Evolutionary conservation across 1,284 basidiomycete genomes (phyloP).

Genomic region (Microbotryomycetes sp.): DNA sequence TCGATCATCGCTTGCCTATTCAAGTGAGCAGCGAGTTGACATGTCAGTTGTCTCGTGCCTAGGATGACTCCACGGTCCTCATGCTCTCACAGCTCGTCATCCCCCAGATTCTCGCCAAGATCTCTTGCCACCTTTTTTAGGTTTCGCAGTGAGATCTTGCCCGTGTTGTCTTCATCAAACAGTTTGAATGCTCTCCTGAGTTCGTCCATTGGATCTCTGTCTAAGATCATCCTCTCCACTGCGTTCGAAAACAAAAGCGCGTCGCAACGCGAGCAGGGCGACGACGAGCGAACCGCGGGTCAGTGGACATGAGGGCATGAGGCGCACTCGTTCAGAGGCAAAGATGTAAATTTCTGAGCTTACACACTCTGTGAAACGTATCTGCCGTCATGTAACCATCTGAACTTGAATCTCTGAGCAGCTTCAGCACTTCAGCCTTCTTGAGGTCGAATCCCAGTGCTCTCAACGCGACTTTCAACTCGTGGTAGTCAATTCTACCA

Average conservation of each 20-base stretch:
- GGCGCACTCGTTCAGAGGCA: background rate
- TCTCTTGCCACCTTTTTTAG: slow-evolving; percentile 92
- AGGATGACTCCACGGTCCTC: background rate
- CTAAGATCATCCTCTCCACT: slow-evolving; percentile 93
- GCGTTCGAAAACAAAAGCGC: slow-evolving; percentile 5
- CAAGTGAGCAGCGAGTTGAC: background rate
- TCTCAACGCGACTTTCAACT: slow-evolving; percentile 97
- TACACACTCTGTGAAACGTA: slow-evolving; percentile 92
- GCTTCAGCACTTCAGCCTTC: slow-evolving; percentile 94
- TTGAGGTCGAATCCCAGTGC: slow-evolving; percentile 96
- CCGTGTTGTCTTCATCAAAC: slow-evolving; percentile 93
- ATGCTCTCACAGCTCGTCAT: slow-evolving; percentile 83
- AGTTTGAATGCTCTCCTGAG: slow-evolving; percentile 90
- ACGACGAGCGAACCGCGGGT: background rate
- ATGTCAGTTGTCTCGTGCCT: background rate
- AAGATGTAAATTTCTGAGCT: slow-evolving; percentile 47
- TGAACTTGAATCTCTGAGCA: slow-evolving; percentile 60
- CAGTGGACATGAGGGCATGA: slow-evolving; percentile 1
- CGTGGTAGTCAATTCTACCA: slow-evolving; percentile 79
- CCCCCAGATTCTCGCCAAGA: slow-evolving; percentile 89
- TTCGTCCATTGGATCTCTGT: slow-evolving; percentile 93
- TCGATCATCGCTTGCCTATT: slow-evolving; percentile 98
- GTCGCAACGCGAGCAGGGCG: slow-evolving; percentile 3
- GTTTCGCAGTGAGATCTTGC: slow-evolving; percentile 87
- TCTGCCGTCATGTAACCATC: slow-evolving; percentile 38